These are phyloP conservation scores for Metschnikowia anglica DNA, from an alignment of 805 yeast genomes.

Conservation along the genomic window DNA sequence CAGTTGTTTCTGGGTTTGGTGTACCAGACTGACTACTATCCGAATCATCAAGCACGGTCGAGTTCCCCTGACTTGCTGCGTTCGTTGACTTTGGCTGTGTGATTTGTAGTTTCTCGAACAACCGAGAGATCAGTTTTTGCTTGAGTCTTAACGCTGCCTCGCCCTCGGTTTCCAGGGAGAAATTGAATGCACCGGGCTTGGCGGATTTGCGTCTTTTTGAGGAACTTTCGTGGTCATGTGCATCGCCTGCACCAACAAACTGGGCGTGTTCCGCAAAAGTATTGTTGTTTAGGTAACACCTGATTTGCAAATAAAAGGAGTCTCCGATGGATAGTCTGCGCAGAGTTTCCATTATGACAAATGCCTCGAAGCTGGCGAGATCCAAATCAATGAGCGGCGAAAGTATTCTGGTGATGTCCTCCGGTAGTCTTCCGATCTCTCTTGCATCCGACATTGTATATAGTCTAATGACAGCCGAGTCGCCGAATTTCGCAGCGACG, in stretches of 20 bases:
- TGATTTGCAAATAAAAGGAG: slow-evolving; percentile 65
- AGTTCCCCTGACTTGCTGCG: too few relatives aligned
- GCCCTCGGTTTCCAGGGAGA: slow-evolving; percentile 47
- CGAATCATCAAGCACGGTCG: slow-evolving; percentile 8
- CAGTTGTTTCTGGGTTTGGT: slow-evolving; percentile 19
- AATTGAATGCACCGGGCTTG: slow-evolving; percentile 23
- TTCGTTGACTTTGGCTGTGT: background rate
- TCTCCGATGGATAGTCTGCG: slow-evolving; percentile 68
- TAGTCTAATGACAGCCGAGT: slow-evolving; percentile 36
- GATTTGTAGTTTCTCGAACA: slow-evolving; percentile 54
- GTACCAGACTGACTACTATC: slow-evolving; percentile 1
- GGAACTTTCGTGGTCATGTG: slow-evolving; percentile 10
- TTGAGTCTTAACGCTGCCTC: slow-evolving; percentile 53
- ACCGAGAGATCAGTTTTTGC: slow-evolving; percentile 52
- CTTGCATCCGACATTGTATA: slow-evolving; percentile 31
- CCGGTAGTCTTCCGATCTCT: slow-evolving; percentile 78
- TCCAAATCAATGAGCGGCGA: slow-evolving; percentile 61
- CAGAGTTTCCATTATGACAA: slow-evolving; percentile 57
- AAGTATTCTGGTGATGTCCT: slow-evolving; percentile 62
- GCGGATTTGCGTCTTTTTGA: slow-evolving; percentile 22
- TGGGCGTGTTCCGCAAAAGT: slow-evolving; percentile 29
- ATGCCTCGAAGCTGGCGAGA: slow-evolving; percentile 54
- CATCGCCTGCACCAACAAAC: slow-evolving; percentile 8
- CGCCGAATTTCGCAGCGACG: slow-evolving; percentile 23
- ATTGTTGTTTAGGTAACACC: slow-evolving; percentile 53